Evolutionary conservation across 805 yeast species (phyloP).

Genomic region (Teunomyces lycoperdinae): DNA sequence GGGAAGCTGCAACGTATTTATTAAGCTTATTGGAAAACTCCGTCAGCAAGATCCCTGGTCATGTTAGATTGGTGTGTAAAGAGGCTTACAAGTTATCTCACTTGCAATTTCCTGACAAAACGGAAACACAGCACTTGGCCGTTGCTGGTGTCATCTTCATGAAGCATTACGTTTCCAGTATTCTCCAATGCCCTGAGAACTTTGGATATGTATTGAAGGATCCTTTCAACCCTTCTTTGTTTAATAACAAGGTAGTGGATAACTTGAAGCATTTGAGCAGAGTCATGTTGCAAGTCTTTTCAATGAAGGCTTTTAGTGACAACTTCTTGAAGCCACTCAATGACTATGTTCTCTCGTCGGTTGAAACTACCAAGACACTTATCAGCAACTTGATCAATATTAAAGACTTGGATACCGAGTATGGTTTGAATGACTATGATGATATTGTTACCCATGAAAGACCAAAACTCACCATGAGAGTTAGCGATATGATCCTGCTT

Average conservation of each 20-base stretch:
- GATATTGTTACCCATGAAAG: slow-evolving; percentile 55
- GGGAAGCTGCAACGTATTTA: slow-evolving; percentile 67
- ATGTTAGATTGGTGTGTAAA: slow-evolving; percentile 34
- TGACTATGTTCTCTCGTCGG: slow-evolving; percentile 58
- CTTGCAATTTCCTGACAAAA: slow-evolving; percentile 53
- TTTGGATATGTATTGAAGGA: slow-evolving; percentile 48
- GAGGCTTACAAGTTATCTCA: slow-evolving; percentile 37
- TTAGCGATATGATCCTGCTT: slow-evolving; percentile 46
- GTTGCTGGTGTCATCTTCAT: slow-evolving; percentile 66
- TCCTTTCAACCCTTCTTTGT: slow-evolving; percentile 19
- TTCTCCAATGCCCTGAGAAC: slow-evolving; percentile 52
- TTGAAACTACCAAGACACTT: slow-evolving; percentile 44
- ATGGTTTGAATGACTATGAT: slow-evolving; percentile 61
- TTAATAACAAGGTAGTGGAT: slow-evolving; percentile 26
- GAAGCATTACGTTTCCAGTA: slow-evolving; percentile 46
- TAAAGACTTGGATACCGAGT: slow-evolving; percentile 56
- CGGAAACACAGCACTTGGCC: slow-evolving; percentile 58
- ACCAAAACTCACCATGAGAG: slow-evolving; percentile 44
- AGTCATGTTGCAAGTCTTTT: slow-evolving; percentile 61
- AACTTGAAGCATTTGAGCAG: slow-evolving; percentile 59
- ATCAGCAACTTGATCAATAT: slow-evolving; percentile 51
- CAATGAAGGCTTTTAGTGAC: slow-evolving; percentile 68
- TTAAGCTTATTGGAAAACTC: slow-evolving; percentile 49
- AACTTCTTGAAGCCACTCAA: slow-evolving; percentile 77
- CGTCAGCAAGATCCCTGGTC: slow-evolving; percentile 37